Base-by-base conservation (phyloP, 768 basidiomycete genomes). In the Serendipita sp. region DNA sequence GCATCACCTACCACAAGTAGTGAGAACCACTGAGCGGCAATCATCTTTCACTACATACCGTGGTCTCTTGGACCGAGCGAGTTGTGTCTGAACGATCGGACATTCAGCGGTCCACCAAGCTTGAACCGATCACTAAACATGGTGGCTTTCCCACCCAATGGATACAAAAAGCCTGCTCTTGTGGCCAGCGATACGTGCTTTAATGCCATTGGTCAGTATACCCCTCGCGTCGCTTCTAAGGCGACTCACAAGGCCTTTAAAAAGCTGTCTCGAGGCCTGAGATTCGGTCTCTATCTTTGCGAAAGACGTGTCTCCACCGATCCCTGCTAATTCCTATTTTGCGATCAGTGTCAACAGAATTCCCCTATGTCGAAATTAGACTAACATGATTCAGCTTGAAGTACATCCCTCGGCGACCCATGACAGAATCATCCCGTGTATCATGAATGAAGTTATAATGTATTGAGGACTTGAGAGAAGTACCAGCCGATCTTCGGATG, bases 71-170 rank as follows among this genome's bases (percentile, higher is more conserved):
- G 85, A 3, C 93, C 93, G 75, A 96, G 77, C 2, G 84, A 77
- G 69, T 88, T 90, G 3, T 78, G 76, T 48, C 79, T 79, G 74
- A 95, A 94, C 62, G 83, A 81, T 3, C 96, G 78, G 0, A 98
- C 78, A 63, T 84, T 90, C 4, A 86, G 81, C 0, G 96, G 93
- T 0, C 96, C 96, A 29, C 96, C 96, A 0, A 97, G 79, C 67
- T 95, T 93, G 72, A 92, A 92, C 3, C 92, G 83, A 74, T 99
- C 96, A 1, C 84, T 79, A 69, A 90, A 87, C 27, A 83, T 79
- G 4, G 81, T 78, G 11, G 76, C 73, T 10, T 76, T 64, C 0
- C 29, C 29, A 10, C 76, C 74, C 4, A 95, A 72, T 53, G 84
- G 81, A 70, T 82, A 82, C 10, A 98, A 74, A 29, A 89, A 65